Conservation (phyloP, 176 grass and related monocot genomes). For the Luzula sylvatica region DNA sequence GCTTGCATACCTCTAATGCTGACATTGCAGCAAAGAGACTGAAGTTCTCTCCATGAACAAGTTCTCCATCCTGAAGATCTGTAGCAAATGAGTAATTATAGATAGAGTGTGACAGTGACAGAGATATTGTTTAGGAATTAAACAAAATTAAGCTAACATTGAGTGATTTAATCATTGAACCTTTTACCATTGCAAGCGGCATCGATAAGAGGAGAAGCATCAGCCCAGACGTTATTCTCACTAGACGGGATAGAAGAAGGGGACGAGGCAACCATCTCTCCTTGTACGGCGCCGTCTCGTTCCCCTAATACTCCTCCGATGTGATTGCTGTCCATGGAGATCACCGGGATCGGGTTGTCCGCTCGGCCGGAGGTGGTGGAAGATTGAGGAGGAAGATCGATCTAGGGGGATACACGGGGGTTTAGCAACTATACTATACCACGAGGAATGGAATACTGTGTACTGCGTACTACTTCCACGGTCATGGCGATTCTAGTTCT, state of each 20-base stretch:
- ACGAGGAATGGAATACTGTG: no score
- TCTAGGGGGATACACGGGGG: not conserved
- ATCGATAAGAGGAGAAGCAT: slow-evolving; percentile 50
- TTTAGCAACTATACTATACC: no score
- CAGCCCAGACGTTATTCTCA: slow-evolving; percentile 51
- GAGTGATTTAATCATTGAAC: not conserved
- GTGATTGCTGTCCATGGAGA: slow-evolving; percentile 18
- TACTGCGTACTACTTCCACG: no score
- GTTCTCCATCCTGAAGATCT: slow-evolving; percentile 89
- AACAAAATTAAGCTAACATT: not conserved
- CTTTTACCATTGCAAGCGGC: slow-evolving; percentile 66
- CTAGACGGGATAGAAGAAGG: slow-evolving; percentile 34
- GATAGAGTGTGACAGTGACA: not conserved
- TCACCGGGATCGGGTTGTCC: not conserved
- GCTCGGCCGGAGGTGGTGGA: slow-evolving; percentile 1
- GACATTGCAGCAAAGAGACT: slow-evolving; percentile 98
- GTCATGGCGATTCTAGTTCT: no score
- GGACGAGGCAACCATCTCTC: slow-evolving; percentile 3
- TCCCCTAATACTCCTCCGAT: not conserved
- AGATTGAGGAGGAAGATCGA: slow-evolving; percentile 2
- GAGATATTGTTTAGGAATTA: not conserved
- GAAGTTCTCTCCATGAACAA: slow-evolving; percentile 94
- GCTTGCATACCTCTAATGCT: slow-evolving; percentile 66
- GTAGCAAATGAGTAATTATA: slow-evolving; percentile 23
- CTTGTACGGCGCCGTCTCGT: not conserved